Base-by-base conservation (phyloP, 495 filamentous ascomycete genomes). In the Aspergillus hancockii region DNA sequence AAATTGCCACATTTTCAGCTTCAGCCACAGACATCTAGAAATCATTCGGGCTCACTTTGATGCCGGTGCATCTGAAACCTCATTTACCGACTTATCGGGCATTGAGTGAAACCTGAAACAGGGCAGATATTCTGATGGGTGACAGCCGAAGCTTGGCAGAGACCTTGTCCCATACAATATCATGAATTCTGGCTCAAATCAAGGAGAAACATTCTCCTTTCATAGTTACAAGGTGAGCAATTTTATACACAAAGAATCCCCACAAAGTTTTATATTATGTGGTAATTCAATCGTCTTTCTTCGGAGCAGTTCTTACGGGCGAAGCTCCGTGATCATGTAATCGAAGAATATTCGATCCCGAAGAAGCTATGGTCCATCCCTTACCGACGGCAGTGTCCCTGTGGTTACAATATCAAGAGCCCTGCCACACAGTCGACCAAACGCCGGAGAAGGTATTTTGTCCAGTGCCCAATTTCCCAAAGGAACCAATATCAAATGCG, bases 401-500 rank as follows among this genome's bases (percentile, higher is more conserved):
- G 14, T 18, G 38, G 14, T 43, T 12, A 21, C 41, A 45, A 10
- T 45, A 45, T 45, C 4, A 3, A 45, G 19, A 45, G 6, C 41
- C 38, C 38, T 16, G 5, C 4, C 38, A 32, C 38, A 4, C n/a
- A 4, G 41, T 12, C 19, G 10, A 21, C n/a, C 7, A 19, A 10
- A 21, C 19, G n/a, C n/a, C 41, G 10, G 19, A 19, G 30, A 50
- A 30, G 46, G 23, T 14, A 19, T 30, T 10, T 1, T 4, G 28
- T 50, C 46, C 22, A 32, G 47, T 32, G 52, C 14, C 34, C 16
- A 40, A 54, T 54, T 43, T 25, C 52, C 52, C n/a, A 40, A 21
- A 23, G 36, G 6, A 12, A n/a, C 36, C 12, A 36, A 32, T 21
- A 36, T 38, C 19, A 38, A 36, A 13, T 22, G 52, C 23, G 52